These are phyloP conservation scores for Fusarium marasasianum DNA, from an alignment of 2,329 filamentous ascomycete genomes.

Conservation along the genomic window DNA sequence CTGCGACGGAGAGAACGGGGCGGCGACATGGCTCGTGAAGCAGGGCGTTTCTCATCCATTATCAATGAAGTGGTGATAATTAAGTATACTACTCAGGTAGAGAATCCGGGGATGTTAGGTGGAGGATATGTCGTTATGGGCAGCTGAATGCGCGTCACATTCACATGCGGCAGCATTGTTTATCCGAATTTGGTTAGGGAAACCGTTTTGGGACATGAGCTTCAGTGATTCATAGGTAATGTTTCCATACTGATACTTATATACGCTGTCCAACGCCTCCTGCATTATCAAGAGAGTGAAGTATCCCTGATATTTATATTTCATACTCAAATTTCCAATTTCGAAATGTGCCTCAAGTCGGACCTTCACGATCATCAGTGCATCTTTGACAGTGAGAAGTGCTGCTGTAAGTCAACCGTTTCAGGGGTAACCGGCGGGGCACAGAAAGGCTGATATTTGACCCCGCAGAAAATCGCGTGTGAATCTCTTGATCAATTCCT, in stretches of 20 bases:
- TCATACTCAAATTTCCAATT: background rate
- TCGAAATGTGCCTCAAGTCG: background rate
- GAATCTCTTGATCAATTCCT: constrained; percentile 8
- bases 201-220: constrained; percentile 8
- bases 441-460: background rate
- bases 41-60: constrained; percentile 47
- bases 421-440: constrained; percentile 14
- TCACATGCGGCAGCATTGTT: constrained; percentile 32
- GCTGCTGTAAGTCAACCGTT: constrained; percentile 11
- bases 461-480: constrained; percentile 25
- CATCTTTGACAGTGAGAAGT: background rate
- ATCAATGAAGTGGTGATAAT: constrained; percentile 2
- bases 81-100: background rate
- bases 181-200: constrained; percentile 19
- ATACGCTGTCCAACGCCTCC: background rate
- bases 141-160: constrained; percentile 19
- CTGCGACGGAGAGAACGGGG: constrained; percentile 37
- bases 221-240: background rate
- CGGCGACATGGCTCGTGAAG: constrained; percentile 36
- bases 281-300: background rate
- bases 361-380: background rate
- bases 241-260: background rate
- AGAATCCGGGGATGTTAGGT: constrained; percentile 10
- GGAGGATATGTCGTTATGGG: constrained; percentile 27
- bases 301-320: background rate